Evolutionary conservation across 2,329 filamentous ascomycete genomes (phyloP), one percentile per base, ranked within the genome.

Genomic region (Diaporthe ilicicola): DNA sequence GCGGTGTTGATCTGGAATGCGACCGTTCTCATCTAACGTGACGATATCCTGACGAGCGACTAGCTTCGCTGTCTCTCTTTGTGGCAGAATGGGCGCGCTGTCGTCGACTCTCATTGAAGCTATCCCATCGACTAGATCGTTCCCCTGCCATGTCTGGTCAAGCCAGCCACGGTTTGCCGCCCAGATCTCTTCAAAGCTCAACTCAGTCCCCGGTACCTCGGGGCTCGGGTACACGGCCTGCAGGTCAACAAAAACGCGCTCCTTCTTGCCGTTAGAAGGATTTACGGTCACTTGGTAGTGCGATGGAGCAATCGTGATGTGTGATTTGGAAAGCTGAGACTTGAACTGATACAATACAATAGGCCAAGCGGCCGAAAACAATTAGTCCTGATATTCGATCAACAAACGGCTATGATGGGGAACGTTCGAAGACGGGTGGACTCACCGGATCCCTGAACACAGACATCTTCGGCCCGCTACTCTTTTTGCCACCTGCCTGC

Each of bases 371-470:
- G 83, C 71, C 76, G 68, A 74, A 74, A 89, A 81, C 79, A 87
- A 95, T 98, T 97, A 98, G 95, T 97, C 94, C 95, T 98, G 71
- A 89, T 89, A 87, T 88, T 91, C 59, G 87, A 94, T 96, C 94
- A 96, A 96, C 89, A 94, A 87, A 81, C 87, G 88, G 79, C 83
- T 80, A 76, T 82, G 80, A 79, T 76, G 78, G 76, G 74, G 74
- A 75, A 76, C 79, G 79, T 76, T 69, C 80, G 88, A 37, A 48
- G 51, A 61, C 34, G 51, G 55, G 37, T 17, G 48, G 24, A 66
- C 94, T 92, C 92, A 99, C 96, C 93, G 93, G 87, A 87, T 99
- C 96, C 86, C 93, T 95, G 86, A 98, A 99, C 55, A 99, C 89
- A 78, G 92, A 86, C 91, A 99, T 92, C 86, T 98, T 98, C 67